These are phyloP conservation scores for Arthrobotrys entomopaga DNA, from an alignment of 2,329 filamentous ascomycete genomes.

Conservation along the genomic window DNA sequence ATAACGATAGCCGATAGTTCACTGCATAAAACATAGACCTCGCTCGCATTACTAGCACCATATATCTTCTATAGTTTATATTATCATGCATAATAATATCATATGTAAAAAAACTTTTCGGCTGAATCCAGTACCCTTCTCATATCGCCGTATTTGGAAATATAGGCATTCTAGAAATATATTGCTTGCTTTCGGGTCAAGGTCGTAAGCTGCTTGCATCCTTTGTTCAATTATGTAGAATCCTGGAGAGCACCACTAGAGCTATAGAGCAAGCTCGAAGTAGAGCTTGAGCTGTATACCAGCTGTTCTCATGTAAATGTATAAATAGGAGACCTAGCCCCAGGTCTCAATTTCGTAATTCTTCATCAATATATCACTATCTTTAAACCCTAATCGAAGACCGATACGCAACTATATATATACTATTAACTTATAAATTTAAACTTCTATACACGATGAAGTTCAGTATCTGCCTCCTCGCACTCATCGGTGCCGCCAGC, in stretches of 20 bases:
- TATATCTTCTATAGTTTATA: too few species aligned
- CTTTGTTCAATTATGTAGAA: background rate
- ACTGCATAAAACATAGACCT: background rate
- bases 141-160: slow-evolving; percentile 6
- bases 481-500: slow-evolving; percentile 34
- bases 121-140: slow-evolving; percentile 28
- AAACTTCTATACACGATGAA: slow-evolving; percentile 24
- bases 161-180: background rate
- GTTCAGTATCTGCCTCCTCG: slow-evolving; percentile 37
- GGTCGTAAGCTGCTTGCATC: background rate
- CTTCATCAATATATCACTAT: slow-evolving; percentile 36
- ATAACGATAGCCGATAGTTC: slow-evolving; percentile 10
- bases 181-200: background rate
- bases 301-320: slow-evolving; percentile 2
- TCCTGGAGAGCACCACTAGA: background rate
- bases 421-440: slow-evolving; percentile 3
- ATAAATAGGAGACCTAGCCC: slow-evolving; percentile 39
- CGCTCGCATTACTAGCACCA: slow-evolving; percentile 25
- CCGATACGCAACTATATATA: slow-evolving; percentile 7
- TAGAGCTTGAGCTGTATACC: background rate
- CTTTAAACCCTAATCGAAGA: background rate
- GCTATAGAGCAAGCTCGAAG: background rate
- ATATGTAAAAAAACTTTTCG: slow-evolving; percentile 22
- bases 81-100: too few species aligned
- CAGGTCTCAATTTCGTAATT: slow-evolving; percentile 27